Percentiles rank a stretch among this genome's conserved stretches.
Conservation (phyloP, 1,284 basidiomycete genomes). For the Microbotryum silenes-acaulis region DNA sequence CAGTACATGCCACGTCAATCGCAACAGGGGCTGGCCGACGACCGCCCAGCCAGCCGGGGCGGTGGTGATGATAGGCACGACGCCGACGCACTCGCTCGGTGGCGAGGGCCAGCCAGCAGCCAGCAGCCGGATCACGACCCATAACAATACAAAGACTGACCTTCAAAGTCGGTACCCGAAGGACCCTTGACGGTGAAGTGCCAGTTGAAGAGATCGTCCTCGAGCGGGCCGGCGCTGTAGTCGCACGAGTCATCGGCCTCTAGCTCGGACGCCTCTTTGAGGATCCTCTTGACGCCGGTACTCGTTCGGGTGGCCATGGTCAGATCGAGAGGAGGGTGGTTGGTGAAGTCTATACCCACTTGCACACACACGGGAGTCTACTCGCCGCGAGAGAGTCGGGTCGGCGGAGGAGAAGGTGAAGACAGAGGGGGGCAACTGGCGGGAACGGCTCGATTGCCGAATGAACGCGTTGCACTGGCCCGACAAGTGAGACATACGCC, state of each 20-base stretch:
- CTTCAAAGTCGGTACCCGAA: slow-evolving; percentile 77
- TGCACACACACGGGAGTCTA: not conserved
- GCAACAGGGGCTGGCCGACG: too few relatives aligned
- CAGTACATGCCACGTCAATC: not conserved
- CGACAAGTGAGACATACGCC: too few relatives aligned
- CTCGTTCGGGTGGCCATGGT: not conserved
- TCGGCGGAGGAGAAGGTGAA: too few relatives aligned
- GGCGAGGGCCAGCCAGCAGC: not conserved
- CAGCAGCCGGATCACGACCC: slow-evolving; percentile 42
- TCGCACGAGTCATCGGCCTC: slow-evolving; percentile 70
- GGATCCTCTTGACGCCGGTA: slow-evolving; percentile 54
- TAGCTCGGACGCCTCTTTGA: slow-evolving; percentile 89
- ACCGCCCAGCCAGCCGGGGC: not conserved
- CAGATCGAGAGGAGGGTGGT: slow-evolving; percentile 6
- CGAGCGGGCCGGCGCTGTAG: slow-evolving; percentile 76
- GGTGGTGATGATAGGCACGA: not conserved
- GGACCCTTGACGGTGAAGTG: slow-evolving; percentile 92
- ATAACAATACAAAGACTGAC: slow-evolving; percentile 41
- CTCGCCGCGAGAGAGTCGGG: too few relatives aligned
- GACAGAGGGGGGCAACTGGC: too few relatives aligned
- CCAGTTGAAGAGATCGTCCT: slow-evolving; percentile 65
- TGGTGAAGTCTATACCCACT: not conserved
- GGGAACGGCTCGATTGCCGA: too few relatives aligned
- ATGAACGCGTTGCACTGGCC: too few relatives aligned
- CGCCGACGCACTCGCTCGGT: too few relatives aligned